Conservation (phyloP, 2,329 filamentous ascomycete species). For the Aspergillus novofumigatus region DNA sequence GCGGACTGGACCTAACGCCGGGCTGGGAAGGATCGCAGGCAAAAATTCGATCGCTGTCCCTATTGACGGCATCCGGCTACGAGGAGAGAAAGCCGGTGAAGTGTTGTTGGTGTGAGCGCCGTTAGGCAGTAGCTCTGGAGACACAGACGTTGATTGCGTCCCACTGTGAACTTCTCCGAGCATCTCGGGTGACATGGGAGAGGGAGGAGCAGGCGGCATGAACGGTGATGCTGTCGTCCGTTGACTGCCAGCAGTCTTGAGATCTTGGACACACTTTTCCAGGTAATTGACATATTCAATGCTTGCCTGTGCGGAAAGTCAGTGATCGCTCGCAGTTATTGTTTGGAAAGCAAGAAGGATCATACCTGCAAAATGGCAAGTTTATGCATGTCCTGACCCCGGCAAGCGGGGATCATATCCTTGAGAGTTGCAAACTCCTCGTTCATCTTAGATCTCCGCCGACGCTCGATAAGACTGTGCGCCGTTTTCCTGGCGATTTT, state of each 20-base stretch:
- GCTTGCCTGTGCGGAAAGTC: constrained; percentile 60
- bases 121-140: constrained; percentile 30
- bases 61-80: constrained; percentile 23
- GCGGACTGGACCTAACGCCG: constrained; percentile 29
- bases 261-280: constrained; percentile 76
- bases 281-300: constrained; percentile 96
- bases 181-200: constrained; percentile 34
- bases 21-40: constrained; percentile 34
- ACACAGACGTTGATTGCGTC: constrained; percentile 31
- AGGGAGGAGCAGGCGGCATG: constrained; percentile 26
- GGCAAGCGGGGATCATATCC: constrained; percentile 90
- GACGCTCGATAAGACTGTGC: constrained; percentile 88
- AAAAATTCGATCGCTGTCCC: constrained; percentile 21
- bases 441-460: constrained; percentile 95
- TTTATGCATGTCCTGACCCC: constrained; percentile 96
- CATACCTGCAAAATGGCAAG: constrained; percentile 85
- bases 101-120: constrained; percentile 18
- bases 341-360: constrained; percentile 10
- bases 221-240: constrained; percentile 12
- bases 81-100: constrained; percentile 33
- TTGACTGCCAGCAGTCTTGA: constrained; percentile 56
- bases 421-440: constrained; percentile 94
- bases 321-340: constrained; percentile 3
- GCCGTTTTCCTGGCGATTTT: constrained; percentile 96
- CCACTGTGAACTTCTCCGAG: constrained; percentile 22